Conservation (phyloP, 75 land plant genomes). For the Cupressus sempervirens region DNA sequence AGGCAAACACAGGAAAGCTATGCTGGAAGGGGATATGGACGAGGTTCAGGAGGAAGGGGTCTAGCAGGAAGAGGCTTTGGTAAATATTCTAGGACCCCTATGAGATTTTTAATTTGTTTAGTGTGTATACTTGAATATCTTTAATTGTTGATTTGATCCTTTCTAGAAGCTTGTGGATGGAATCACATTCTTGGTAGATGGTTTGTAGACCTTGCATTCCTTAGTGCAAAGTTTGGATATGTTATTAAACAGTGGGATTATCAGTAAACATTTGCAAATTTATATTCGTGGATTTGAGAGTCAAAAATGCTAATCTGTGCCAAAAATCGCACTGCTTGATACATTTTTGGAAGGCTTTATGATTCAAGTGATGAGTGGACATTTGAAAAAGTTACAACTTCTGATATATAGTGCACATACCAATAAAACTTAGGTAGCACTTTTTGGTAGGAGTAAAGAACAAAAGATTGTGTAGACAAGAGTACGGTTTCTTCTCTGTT, state of each 20-base stretch:
- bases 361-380: background rate
- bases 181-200: background rate
- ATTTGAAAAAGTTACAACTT: background rate
- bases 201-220: background rate
- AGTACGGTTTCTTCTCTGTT: too few species aligned
- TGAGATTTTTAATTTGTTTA: background rate
- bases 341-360: background rate
- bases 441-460: too few species aligned
- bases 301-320: background rate
- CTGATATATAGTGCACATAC: background rate
- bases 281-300: background rate
- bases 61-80: slow-evolving; percentile 76
- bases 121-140: background rate
- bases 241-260: background rate
- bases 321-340: background rate
- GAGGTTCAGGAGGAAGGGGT: slow-evolving; percentile 67
- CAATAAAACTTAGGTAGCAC: background rate
- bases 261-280: background rate
- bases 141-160: background rate
- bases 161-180: background rate
- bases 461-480: too few species aligned
- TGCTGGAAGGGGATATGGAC: slow-evolving; percentile 74
- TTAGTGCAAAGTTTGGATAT: background rate
- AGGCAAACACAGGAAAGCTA: slow-evolving; percentile 67
- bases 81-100: slow-evolving; percentile 14